A percentile compares a stretch with the other conserved stretches of the same genome.
Conservation (phyloP, 73 alveolate species). For the Symbiodinium pilosum region DNA sequence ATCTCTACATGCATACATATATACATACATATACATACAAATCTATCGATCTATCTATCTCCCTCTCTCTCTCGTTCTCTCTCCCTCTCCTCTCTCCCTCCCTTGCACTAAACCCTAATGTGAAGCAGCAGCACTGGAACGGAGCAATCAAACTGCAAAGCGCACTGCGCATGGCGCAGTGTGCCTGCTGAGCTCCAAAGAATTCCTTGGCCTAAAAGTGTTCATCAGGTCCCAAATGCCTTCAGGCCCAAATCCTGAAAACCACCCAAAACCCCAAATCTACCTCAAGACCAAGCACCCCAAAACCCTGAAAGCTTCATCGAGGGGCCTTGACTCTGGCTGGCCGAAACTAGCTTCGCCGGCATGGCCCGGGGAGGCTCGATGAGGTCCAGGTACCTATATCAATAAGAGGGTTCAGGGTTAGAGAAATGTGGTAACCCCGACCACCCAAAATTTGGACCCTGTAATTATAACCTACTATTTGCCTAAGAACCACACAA, state of each 20-base stretch:
- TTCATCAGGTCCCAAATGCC: neutral
- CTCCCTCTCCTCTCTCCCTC: too few relatives aligned
- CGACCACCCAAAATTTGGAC: too few relatives aligned
- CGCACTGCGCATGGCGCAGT: too few relatives aligned
- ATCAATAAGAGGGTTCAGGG: neutral
- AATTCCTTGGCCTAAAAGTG: neutral
- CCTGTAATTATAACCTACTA: too few relatives aligned
- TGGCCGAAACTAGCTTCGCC: conserved; percentile 21
- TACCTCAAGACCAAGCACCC: neutral
- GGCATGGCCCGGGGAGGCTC: conserved; percentile 88
- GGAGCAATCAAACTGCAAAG: too few relatives aligned
- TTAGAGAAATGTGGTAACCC: too few relatives aligned
- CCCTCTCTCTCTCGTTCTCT: too few relatives aligned
- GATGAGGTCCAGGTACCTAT: conserved; percentile 59
- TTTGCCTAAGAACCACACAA: too few relatives aligned
- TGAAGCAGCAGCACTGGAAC: too few relatives aligned
- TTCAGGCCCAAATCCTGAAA: neutral
- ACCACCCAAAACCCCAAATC: neutral
- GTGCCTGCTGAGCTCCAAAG: too few relatives aligned
- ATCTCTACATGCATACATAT: neutral
- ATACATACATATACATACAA: neutral
- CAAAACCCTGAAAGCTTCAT: neutral
- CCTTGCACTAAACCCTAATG: too few relatives aligned
- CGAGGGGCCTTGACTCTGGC: conserved; percentile 47
- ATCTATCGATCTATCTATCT: neutral